Conservation (phyloP, 2,329 filamentous ascomycete species). For the Colletotrichum horii region DNA sequence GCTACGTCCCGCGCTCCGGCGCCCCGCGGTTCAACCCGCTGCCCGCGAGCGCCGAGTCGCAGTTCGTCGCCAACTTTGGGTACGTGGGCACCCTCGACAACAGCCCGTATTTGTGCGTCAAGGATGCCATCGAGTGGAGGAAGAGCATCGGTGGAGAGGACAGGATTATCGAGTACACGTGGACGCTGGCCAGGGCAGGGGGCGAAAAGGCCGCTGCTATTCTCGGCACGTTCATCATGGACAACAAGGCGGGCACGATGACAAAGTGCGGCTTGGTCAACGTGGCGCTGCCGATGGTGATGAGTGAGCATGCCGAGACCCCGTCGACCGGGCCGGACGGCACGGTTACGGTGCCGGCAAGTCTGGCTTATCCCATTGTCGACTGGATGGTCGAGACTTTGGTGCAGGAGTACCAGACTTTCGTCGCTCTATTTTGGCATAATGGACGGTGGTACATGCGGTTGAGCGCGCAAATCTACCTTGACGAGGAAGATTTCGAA, state of each 20-base stretch:
- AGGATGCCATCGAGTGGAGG: constrained; percentile 75
- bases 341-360: constrained; percentile 29
- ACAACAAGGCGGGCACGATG: constrained; percentile 67
- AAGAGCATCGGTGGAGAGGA: constrained; percentile 74
- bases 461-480: constrained; percentile 81
- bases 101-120: constrained; percentile 73
- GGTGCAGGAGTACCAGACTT: constrained; percentile 70
- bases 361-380: constrained; percentile 43
- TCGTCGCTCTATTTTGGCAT: constrained; percentile 69
- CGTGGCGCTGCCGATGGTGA: constrained; percentile 70
- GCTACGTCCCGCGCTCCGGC: constrained; percentile 61
- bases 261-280: constrained; percentile 75
- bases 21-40: constrained; percentile 42
- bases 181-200: constrained; percentile 67
- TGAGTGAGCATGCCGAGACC: constrained; percentile 28
- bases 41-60: constrained; percentile 51
- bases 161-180: constrained; percentile 68
- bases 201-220: constrained; percentile 63
- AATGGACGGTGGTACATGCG: constrained; percentile 70
- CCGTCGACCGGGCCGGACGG: constrained; percentile 20
- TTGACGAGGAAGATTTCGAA: constrained; percentile 81
- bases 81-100: constrained; percentile 80
- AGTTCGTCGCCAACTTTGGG: constrained; percentile 75
- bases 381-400: constrained; percentile 64
- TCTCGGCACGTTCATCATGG: constrained; percentile 74